Percentiles rank a stretch among this genome's conserved stretches.
phyloP scores from a whole-genome alignment of 192 early-diverging fungal species.

The Geranomyces michiganensis region DNA sequence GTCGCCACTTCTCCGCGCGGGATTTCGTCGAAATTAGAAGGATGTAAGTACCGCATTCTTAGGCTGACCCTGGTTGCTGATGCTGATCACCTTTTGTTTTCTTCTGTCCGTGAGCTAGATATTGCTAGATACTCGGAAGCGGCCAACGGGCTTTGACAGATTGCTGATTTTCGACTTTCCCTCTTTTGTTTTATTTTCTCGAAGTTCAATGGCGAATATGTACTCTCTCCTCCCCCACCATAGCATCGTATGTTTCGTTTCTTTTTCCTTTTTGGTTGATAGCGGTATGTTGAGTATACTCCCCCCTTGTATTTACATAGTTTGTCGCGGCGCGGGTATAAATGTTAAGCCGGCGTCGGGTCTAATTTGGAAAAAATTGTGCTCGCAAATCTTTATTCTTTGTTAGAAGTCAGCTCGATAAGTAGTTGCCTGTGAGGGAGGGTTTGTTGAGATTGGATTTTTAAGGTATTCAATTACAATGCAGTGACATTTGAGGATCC shows the following conservation, averaged over 20 bases:
- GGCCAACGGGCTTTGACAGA: not conserved
- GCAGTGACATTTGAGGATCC: too few species aligned
- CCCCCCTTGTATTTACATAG: too few species aligned
- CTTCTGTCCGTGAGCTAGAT: conserved; percentile 12
- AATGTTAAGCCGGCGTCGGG: not conserved
- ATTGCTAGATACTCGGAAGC: conserved; percentile 31
- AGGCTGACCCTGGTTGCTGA: too few species aligned
- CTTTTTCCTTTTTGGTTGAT: too few species aligned
- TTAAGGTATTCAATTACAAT: not conserved
- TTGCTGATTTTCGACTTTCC: too few species aligned
- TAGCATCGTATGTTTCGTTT: too few species aligned
- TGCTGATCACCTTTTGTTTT: too few species aligned
- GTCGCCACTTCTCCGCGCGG: conserved; percentile 11
- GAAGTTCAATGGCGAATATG: too few species aligned
- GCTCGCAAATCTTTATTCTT: conserved; percentile 34
- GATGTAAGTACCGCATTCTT: conserved; percentile 18
- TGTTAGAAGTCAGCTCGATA: conserved; percentile 57
- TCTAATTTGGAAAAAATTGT: not conserved
- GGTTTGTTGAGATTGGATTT: not conserved
- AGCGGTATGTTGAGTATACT: too few species aligned
- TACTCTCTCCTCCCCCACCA: too few species aligned
- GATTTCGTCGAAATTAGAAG: conserved; percentile 13
- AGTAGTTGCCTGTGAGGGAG: conserved; percentile 50
- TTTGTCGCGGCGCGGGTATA: too few species aligned
- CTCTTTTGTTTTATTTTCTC: not conserved